Conservation (phyloP, 2,329 filamentous ascomycete genomes). For the Pseudomassariella vexata region DNA sequence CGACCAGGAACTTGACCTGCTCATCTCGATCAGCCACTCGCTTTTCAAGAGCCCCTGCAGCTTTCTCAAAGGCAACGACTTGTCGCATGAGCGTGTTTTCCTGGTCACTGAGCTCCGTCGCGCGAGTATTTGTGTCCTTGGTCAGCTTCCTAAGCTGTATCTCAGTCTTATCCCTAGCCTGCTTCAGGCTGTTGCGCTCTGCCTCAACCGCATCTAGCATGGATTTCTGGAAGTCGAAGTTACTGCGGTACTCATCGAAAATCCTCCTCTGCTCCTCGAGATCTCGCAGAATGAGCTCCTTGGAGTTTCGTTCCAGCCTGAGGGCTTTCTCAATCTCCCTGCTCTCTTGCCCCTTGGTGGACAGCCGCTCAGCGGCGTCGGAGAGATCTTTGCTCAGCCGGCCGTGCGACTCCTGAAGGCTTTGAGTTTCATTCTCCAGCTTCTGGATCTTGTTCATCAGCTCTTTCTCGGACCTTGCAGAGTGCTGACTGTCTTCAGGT, state of each 20-base stretch:
- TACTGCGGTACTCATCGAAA: slow-evolving; percentile 27
- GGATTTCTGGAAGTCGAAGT: slow-evolving; percentile 25
- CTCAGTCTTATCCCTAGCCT: slow-evolving; percentile 19
- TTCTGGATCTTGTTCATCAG: slow-evolving; percentile 28
- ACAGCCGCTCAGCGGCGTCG: slow-evolving; percentile 22
- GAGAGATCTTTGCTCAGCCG: slow-evolving; percentile 24
- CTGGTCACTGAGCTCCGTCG: slow-evolving; percentile 16
- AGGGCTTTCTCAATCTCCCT: slow-evolving; percentile 22
- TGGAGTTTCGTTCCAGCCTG: slow-evolving; percentile 22
- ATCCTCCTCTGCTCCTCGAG: slow-evolving; percentile 28
- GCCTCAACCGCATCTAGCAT: slow-evolving; percentile 24
- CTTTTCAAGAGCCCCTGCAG: slow-evolving; percentile 16
- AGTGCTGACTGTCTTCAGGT: slow-evolving; percentile 22
- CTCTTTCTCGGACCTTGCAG: slow-evolving; percentile 19
- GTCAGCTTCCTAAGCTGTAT: slow-evolving; percentile 16
- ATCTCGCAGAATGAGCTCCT: slow-evolving; percentile 26
- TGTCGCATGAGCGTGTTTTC: slow-evolving; percentile 18
- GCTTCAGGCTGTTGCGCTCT: slow-evolving; percentile 25
- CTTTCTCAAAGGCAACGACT: slow-evolving; percentile 15
- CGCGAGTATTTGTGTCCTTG: slow-evolving; percentile 16
- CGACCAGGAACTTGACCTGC: slow-evolving; percentile 18
- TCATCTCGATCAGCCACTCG: slow-evolving; percentile 18
- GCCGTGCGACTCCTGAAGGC: slow-evolving; percentile 21
- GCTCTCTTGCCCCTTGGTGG: slow-evolving; percentile 19
- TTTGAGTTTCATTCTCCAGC: slow-evolving; percentile 27